Evolutionary conservation across 768 basidiomycete genomes (phyloP).

Genomic region (Suillus brevipes): DNA sequence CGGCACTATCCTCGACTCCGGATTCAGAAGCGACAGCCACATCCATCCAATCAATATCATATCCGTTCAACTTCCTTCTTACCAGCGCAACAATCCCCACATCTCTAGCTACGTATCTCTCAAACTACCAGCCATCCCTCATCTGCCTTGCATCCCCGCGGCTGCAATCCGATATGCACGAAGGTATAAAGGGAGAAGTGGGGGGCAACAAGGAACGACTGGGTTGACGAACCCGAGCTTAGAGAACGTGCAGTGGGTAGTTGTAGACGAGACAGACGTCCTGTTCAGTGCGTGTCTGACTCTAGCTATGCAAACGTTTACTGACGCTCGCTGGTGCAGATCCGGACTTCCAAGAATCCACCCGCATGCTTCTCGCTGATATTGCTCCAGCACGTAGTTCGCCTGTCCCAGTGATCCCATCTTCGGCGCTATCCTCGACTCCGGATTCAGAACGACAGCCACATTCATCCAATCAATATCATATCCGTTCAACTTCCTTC

Average conservation of each 20-base stretch:
- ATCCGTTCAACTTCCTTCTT: conserved; percentile 87
- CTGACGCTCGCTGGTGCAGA: conserved; percentile 43
- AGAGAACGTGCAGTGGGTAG: conserved; percentile 80
- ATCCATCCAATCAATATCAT: conserved; percentile 33
- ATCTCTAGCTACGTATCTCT: conserved; percentile 65
- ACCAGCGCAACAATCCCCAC: conserved; percentile 90
- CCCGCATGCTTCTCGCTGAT: conserved; percentile 66
- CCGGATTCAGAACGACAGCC: conserved; percentile 7
- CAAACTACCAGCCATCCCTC: conserved; percentile 57
- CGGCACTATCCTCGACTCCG: conserved; percentile 19
- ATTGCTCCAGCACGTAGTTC: conserved; percentile 56
- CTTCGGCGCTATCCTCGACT: conserved; percentile 20
- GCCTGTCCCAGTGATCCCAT: conserved; percentile 18
- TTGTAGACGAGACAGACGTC: conserved; percentile 91
- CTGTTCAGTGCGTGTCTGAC: conserved; percentile 62
- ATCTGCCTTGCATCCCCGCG: too few relatives aligned
- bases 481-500: conserved; percentile 88
- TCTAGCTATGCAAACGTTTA: not conserved
- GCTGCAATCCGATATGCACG: conserved; percentile 44
- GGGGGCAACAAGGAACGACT: conserved; percentile 11
- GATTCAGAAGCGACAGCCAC: conserved; percentile 10
- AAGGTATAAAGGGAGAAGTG: conserved; percentile 26
- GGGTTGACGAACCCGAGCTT: conserved; percentile 55
- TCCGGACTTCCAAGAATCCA: conserved; percentile 73
- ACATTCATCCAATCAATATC: conserved; percentile 25